phyloP scores from a whole-genome alignment of 2,329 filamentous ascomycete species.

The Ophiostoma sp. region DNA sequence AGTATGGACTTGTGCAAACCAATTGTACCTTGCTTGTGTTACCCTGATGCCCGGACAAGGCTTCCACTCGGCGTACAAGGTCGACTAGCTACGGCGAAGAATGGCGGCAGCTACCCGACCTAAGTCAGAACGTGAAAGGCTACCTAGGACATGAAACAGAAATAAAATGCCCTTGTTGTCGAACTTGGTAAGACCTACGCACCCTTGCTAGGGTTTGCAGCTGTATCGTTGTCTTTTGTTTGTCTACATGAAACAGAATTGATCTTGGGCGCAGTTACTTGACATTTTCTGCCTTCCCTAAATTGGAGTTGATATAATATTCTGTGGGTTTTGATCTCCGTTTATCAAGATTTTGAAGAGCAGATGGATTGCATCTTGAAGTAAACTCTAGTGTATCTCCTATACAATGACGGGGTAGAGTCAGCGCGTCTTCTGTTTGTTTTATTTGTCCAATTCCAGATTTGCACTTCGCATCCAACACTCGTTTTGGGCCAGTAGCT shows the following conservation, averaged over 20 bases:
- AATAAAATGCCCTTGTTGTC: not conserved
- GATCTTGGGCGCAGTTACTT: not conserved
- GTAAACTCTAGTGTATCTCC: too few species aligned
- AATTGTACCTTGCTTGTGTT: not conserved
- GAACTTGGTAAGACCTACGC: not conserved
- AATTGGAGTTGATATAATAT: not conserved
- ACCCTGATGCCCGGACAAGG: not conserved
- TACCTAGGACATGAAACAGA: not conserved
- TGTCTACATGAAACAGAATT: slow-evolving; percentile 18
- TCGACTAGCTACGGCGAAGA: not conserved
- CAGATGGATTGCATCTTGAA: too few species aligned
- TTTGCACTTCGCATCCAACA: not conserved
- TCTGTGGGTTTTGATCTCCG: not conserved
- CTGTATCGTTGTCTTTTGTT: not conserved
- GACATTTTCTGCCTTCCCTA: not conserved
- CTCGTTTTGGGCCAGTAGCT: not conserved
- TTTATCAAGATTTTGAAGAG: not conserved
- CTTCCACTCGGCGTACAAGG: slow-evolving; percentile 4
- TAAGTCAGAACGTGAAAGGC: slow-evolving; percentile 7
- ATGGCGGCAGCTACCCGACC: slow-evolving; percentile 20
- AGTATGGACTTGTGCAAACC: not conserved
- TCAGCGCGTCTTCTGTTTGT: not conserved
- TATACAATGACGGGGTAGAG: too few species aligned
- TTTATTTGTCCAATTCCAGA: not conserved
- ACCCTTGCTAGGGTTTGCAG: not conserved